Conservation (phyloP, 441 rosid species). For the Adansonia rubrostipa region DNA sequence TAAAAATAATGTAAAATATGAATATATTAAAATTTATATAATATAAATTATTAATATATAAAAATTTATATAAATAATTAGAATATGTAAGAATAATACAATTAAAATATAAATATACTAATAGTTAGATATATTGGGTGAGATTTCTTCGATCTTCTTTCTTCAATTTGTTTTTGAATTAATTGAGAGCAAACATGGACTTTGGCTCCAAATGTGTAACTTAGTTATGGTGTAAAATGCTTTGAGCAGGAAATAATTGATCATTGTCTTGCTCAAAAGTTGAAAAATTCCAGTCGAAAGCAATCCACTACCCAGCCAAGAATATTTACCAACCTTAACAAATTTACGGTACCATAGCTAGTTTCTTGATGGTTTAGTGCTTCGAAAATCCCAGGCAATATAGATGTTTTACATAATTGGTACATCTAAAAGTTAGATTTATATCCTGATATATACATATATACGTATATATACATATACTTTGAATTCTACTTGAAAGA, state of each 20-base stretch:
- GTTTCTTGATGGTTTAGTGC: not conserved
- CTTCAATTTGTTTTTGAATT: not conserved
- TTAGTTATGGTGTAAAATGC: not conserved
- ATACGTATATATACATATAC: too few species aligned
- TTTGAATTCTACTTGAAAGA: not conserved
- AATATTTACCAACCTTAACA: not conserved
- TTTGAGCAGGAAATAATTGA: not conserved
- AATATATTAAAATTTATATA: too few species aligned
- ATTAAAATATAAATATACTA: too few species aligned
- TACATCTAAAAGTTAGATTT: not conserved
- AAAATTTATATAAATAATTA: too few species aligned
- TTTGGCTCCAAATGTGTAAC: not conserved
- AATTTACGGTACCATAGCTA: not conserved
- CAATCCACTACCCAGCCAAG: not conserved
- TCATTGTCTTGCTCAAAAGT: not conserved
- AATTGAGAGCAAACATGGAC: not conserved
- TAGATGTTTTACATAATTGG: not conserved
- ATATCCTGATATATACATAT: not conserved
- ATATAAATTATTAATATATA: too few species aligned
- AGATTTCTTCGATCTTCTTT: too few species aligned
- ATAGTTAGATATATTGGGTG: too few species aligned
- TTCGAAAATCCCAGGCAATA: not conserved
- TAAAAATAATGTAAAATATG: too few species aligned
- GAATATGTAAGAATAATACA: too few species aligned
- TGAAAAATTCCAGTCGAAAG: not conserved